Evolutionary conservation across 2,329 filamentous ascomycete species (phyloP).

Genomic region (Ophiostoma triangulosporum): DNA sequence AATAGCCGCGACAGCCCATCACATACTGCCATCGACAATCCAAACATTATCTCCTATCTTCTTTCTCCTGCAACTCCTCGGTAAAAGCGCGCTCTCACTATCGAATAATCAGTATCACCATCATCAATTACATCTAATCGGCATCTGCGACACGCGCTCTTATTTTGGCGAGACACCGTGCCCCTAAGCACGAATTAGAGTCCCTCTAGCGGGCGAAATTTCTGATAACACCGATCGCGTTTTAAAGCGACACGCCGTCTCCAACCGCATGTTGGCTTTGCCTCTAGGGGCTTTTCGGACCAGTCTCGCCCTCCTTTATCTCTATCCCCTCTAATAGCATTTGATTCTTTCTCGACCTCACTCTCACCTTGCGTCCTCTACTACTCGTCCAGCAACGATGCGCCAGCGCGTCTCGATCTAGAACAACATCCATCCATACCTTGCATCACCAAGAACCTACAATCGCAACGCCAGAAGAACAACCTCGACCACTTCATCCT

Average conservation of each 20-base stretch:
- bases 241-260: conserved; percentile 5
- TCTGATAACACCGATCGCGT: conserved; percentile 6
- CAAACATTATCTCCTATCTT: background rate
- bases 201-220: conserved; percentile 4
- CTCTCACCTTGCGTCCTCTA: background rate
- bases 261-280: background rate
- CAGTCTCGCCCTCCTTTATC: background rate
- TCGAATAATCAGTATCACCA: background rate
- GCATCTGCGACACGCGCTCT: background rate
- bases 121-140: background rate
- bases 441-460: background rate
- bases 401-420: background rate
- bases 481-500: background rate
- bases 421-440: background rate
- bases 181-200: conserved; percentile 1
- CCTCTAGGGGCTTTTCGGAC: background rate
- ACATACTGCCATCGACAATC: background rate
- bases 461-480: background rate
- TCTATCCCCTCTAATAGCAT: background rate
- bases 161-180: background rate
- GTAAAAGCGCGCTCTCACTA: background rate
- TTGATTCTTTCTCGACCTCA: background rate
- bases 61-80: background rate
- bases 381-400: too few relatives aligned
- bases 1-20: background rate